Conservation (phyloP, 78 protist species). For the Chrysochromulina parva region DNA sequence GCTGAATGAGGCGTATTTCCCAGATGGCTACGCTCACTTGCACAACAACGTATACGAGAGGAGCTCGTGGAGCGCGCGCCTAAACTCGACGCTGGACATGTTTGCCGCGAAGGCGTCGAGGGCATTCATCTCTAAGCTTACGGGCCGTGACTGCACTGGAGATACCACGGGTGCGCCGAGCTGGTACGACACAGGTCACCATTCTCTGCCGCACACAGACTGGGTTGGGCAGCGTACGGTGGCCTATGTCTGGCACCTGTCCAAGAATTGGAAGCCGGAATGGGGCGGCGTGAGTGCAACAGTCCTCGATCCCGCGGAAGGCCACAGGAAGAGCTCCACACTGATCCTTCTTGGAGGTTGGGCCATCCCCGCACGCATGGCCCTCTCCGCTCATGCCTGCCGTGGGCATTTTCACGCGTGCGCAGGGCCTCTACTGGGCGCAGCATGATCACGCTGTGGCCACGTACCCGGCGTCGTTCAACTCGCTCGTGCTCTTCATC, state of each 20-base stretch:
- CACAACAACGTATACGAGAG: background rate
- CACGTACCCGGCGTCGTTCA: background rate
- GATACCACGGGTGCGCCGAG: background rate
- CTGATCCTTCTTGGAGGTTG: too few species aligned
- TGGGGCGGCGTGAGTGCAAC: background rate
- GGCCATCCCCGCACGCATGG: too few species aligned
- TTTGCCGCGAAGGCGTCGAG: background rate
- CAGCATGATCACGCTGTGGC: background rate
- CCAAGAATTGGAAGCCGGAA: background rate
- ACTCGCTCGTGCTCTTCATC: background rate
- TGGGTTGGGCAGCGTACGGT: background rate
- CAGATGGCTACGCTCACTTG: background rate
- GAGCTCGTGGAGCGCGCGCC: background rate
- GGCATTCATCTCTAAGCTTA: background rate
- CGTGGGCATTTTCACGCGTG: too few species aligned
- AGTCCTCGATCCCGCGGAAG: too few species aligned
- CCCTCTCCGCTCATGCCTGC: too few species aligned
- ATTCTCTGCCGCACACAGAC: background rate
- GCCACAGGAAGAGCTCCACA: too few species aligned
- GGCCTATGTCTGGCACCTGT: background rate
- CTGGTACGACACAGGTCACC: background rate
- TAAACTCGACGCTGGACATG: background rate
- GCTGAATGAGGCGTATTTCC: background rate
- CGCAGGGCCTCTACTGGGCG: too few species aligned
- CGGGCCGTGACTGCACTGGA: background rate